Conservation (phyloP, 257 asterid species). For the Oldenlandia corymbosa region DNA sequence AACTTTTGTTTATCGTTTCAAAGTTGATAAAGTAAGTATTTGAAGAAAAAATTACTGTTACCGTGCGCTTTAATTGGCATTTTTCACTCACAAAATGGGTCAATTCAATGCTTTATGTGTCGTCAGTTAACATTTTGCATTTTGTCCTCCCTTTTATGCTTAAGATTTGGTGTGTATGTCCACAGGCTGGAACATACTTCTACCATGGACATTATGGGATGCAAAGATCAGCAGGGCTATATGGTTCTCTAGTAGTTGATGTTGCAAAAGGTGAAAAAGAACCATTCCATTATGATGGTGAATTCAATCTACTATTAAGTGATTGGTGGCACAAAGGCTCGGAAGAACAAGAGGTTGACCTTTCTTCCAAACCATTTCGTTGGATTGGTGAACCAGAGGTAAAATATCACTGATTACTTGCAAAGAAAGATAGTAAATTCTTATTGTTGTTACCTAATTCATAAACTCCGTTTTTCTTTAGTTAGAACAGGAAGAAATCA, state of each 20-base stretch:
- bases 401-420: no score
- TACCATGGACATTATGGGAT: constrained; percentile 95
- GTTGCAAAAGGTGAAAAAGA: constrained; percentile 57
- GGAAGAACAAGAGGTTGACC: constrained; percentile 59
- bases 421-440: no score
- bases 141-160: not conserved
- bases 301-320: constrained; percentile 51
- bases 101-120: no score
- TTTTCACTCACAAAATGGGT: no score
- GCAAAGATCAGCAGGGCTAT: constrained; percentile 84
- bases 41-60: no score
- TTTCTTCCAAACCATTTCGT: constrained; percentile 60
- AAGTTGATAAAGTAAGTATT: constrained; percentile 58
- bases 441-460: no score
- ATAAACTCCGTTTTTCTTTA: no score
- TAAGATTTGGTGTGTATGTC: not conserved
- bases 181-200: constrained; percentile 77
- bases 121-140: not conserved
- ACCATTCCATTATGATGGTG: constrained; percentile 52
- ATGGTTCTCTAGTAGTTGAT: constrained; percentile 68
- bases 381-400: constrained; percentile 97
- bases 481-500: no score
- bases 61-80: no score
- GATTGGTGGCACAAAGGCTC: constrained; percentile 82
- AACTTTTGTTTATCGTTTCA: constrained; percentile 52